phyloP scores from a whole-genome alignment of 2,329 filamentous ascomycete genomes.

The Fusarium chlamydosporum region DNA sequence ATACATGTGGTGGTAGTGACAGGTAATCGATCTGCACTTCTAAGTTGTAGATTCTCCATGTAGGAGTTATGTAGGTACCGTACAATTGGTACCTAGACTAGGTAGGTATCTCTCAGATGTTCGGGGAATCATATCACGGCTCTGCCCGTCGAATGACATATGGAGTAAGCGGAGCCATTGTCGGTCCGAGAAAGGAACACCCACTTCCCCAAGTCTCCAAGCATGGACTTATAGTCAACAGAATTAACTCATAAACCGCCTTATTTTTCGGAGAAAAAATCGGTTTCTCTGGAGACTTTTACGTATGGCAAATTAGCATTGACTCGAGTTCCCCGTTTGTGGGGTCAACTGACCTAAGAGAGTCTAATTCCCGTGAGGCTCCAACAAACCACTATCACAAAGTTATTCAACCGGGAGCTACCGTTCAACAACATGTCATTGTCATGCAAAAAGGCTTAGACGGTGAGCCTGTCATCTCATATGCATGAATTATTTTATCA shows the following conservation, averaged over 20 bases:
- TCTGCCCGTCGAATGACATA: slow-evolving; percentile 31
- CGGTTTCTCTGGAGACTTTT: slow-evolving; percentile 4
- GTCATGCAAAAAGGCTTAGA: too few relatives aligned
- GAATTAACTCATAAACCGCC: slow-evolving; percentile 21
- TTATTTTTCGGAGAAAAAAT: slow-evolving; percentile 6
- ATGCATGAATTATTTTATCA: too few relatives aligned
- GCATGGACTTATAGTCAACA: slow-evolving; percentile 2
- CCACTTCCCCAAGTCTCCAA: slow-evolving; percentile 5
- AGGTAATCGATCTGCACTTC: neutral
- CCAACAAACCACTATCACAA: too few relatives aligned
- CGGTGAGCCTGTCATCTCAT: too few relatives aligned
- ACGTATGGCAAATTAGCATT: slow-evolving; percentile 3
- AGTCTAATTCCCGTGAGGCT: neutral
- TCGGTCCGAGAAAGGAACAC: slow-evolving; percentile 24
- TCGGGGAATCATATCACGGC: slow-evolving; percentile 3
- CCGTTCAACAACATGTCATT: too few relatives aligned
- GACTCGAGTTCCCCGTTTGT: neutral
- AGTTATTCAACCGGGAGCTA: too few relatives aligned
- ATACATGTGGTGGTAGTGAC: neutral
- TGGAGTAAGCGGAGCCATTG: slow-evolving; percentile 14
- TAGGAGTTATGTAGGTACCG: neutral
- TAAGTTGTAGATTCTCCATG: neutral
- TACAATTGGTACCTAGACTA: too few relatives aligned
- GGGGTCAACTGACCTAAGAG: too few relatives aligned
- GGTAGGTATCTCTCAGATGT: neutral